A percentile compares a stretch with the other conserved stretches of the same genome.
phyloP scores from a whole-genome alignment of 257 asterid species.

The Gynochthodes officinalis region DNA sequence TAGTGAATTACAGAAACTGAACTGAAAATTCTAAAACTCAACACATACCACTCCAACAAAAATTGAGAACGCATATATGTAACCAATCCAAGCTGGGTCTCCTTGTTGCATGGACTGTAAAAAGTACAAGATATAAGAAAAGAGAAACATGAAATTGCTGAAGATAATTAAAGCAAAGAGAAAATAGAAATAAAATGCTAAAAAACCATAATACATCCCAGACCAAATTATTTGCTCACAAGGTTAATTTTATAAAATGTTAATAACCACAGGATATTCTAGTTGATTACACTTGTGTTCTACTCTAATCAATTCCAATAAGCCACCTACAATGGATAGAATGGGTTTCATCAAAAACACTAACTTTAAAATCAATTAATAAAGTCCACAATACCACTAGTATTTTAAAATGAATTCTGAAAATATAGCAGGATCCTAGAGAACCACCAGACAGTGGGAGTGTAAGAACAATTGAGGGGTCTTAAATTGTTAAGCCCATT shows the following conservation, averaged over 20 bases:
- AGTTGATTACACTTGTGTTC: neutral
- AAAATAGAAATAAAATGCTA: neutral
- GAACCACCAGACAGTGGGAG: neutral
- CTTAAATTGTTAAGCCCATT: neutral
- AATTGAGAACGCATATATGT: slow-evolving; percentile 77
- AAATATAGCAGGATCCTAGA: neutral
- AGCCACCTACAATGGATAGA: neutral
- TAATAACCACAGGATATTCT: neutral
- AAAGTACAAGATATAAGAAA: slow-evolving; percentile 11
- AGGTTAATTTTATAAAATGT: neutral
- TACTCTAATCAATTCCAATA: neutral
- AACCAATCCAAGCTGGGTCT: slow-evolving; percentile 99
- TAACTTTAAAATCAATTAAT: neutral
- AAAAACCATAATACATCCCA: neutral
- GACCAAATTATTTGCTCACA: neutral
- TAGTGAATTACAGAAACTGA: neutral
- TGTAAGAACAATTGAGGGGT: neutral
- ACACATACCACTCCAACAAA: slow-evolving; percentile 93
- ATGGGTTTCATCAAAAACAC: neutral
- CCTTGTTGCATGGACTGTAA: slow-evolving; percentile 95
- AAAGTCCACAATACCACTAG: neutral
- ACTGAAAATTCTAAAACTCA: neutral
- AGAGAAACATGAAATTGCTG: neutral
- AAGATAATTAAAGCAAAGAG: too few relatives aligned
- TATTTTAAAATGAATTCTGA: neutral